Base-by-base conservation (phyloP, 2,329 filamentous ascomycete genomes). In the Chaetoscypha palmicola region DNA sequence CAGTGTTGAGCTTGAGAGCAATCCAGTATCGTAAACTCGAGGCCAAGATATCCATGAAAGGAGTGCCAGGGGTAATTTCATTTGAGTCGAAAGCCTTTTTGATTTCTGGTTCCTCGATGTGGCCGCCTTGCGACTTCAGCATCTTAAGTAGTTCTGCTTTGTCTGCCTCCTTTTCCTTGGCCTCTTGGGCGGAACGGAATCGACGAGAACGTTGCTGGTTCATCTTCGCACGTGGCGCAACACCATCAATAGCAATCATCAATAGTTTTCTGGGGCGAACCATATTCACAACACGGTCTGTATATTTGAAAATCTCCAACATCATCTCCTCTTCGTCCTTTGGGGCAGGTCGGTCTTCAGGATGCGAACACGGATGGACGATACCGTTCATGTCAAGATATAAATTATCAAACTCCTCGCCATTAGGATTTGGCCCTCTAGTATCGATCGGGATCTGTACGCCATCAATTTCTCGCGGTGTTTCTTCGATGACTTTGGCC, bases 371-470 rank as follows among this genome's bases (percentile, higher is more conserved):
- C 23, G 94, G 94, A 71, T 98, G 92, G 28, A 98, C 92, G 55
- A 98, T 98, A 63, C 92, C 94, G 66, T 98, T 98, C 91, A 98
- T 97, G 61, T 98, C 92, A 51, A 98, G 78, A 62, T 98, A 98
- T 4, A 98, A 73, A 60, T 98, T 98, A 68, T 98, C 91, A 60
- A 95, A 86, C 66, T 98, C 92, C 68, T 97, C 91, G 63, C 89
- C 89, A 67, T 98, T 98, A 2, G 94, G 94, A 61, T 98, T 98
- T 4, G 87, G 81, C 30, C 78, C 72, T 5, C 84, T 89, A 9
- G 79, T 81, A 62, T 98, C 89, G 49, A 97, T 79, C 2, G 92
- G 92, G 46, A 96, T 83, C 55, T 78, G 73, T 33, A 82, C 76
- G 54, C 89, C 91, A 74, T 95, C 87, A 65, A 97, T 79, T 52